Conservation (phyloP, 2,329 filamentous ascomycete genomes). For the Rhinocladiella mackenziei region DNA sequence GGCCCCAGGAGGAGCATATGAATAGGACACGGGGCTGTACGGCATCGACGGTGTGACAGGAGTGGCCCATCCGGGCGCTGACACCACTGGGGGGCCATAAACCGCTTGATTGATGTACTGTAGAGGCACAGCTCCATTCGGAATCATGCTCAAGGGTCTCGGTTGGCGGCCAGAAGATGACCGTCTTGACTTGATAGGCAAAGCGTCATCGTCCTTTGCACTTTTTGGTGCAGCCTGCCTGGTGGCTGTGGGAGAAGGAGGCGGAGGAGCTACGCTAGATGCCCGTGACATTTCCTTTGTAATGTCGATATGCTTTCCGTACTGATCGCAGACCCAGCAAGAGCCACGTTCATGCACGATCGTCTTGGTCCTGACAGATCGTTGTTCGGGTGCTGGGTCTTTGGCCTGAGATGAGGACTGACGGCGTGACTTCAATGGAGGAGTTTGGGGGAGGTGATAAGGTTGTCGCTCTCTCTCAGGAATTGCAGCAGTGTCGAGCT, state of each 20-base stretch:
- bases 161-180: slow-evolving; percentile 10
- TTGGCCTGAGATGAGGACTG: slow-evolving; percentile 16
- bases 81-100: slow-evolving; percentile 12
- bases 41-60: slow-evolving; percentile 17
- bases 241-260: slow-evolving; percentile 13
- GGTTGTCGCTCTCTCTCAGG: slow-evolving; percentile 27
- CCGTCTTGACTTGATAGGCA: slow-evolving; percentile 10
- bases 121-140: slow-evolving; percentile 2
- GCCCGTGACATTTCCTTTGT: slow-evolving; percentile 10
- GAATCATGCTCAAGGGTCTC: slow-evolving; percentile 16
- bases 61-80: slow-evolving; percentile 11
- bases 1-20: slow-evolving; percentile 11
- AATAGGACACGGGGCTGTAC: slow-evolving; percentile 12
- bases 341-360: slow-evolving; percentile 32
- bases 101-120: slow-evolving; percentile 14
- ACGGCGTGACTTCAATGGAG: slow-evolving; percentile 10
- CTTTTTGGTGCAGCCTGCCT: slow-evolving; percentile 7
- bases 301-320: slow-evolving; percentile 33
- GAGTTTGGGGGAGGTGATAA: slow-evolving; percentile 12
- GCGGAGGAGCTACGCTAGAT: slow-evolving; percentile 11
- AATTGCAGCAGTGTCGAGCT: slow-evolving; percentile 35
- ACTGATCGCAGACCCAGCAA: slow-evolving; percentile 38
- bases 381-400: slow-evolving; percentile 7
- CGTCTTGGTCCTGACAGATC: slow-evolving; percentile 9
- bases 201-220: slow-evolving; percentile 16